Percentiles rank a stretch among this genome's conserved stretches.
phyloP scores from a whole-genome alignment of 2,329 filamentous ascomycete genomes.

The Westerdykella aurantiaca region DNA sequence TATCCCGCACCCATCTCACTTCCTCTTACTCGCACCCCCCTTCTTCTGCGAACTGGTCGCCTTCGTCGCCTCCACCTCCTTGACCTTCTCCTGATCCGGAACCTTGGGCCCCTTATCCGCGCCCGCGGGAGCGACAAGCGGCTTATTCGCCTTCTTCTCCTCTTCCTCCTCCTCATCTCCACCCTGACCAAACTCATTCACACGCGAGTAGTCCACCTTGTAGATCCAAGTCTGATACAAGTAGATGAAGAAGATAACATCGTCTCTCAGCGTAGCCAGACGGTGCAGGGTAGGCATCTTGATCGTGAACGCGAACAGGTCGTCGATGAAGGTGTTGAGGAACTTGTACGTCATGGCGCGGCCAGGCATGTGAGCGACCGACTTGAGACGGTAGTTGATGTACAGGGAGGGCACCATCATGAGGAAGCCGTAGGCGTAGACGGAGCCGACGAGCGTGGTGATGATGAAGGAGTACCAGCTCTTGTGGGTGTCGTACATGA shows the following conservation, averaged over 20 bases:
- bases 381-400: conserved; percentile 95
- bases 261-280: conserved; percentile 85
- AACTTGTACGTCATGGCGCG: conserved; percentile 99
- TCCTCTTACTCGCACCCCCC: conserved; percentile 27
- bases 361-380: conserved; percentile 90
- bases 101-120: conserved; percentile 25
- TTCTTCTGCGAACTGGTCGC: conserved; percentile 24
- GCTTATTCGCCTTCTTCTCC: conserved; percentile 44
- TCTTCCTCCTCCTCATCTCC: conserved; percentile 71
- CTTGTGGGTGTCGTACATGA: conserved; percentile 92
- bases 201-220: conserved; percentile 80
- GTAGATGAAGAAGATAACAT: conserved; percentile 98
- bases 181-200: conserved; percentile 97
- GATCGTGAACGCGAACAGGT: conserved; percentile 97
- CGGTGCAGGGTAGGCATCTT: conserved; percentile 97
- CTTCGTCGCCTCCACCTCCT: conserved; percentile 14
- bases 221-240: conserved; percentile 92
- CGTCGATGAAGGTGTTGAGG: conserved; percentile 97
- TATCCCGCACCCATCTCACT: conserved; percentile 8
- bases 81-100: conserved; percentile 7
- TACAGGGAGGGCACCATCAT: conserved; percentile 98
- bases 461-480: conserved; percentile 98
- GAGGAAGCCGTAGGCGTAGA: conserved; percentile 96
- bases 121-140: conserved; percentile 32
- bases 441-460: conserved; percentile 86